These are phyloP conservation scores for Beauveria sp. DNA, from an alignment of 2,329 filamentous ascomycete species.

Conservation along the genomic window DNA sequence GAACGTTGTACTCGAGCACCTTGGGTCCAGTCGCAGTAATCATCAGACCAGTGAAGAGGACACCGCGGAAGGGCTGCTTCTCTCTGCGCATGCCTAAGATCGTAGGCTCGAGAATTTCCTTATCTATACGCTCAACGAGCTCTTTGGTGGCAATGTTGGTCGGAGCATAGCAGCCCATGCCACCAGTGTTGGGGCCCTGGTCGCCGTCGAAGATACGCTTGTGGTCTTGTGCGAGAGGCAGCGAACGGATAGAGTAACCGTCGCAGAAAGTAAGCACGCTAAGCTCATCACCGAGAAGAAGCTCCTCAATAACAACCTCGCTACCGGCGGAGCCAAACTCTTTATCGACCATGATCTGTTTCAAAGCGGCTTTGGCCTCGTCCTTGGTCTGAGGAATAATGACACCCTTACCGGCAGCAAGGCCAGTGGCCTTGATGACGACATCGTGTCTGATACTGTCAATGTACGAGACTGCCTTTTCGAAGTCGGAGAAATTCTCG, in stretches of 20 bases:
- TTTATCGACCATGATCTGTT: constrained; percentile 82
- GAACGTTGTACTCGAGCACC: constrained; percentile 86
- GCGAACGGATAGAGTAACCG: constrained; percentile 71
- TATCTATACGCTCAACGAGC: constrained; percentile 70
- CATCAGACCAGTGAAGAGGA: constrained; percentile 89
- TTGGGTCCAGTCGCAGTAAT: constrained; percentile 75
- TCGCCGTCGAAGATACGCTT: constrained; percentile 92
- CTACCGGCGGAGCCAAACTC: constrained; percentile 82
- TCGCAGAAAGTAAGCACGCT: constrained; percentile 89
- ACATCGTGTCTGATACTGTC: constrained; percentile 63
- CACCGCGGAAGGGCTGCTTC: constrained; percentile 62
- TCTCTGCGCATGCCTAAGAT: constrained; percentile 82
- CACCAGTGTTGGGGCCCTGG: constrained; percentile 85
- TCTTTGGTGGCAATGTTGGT: constrained; percentile 70
- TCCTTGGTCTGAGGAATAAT: constrained; percentile 76
- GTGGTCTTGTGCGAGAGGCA: constrained; percentile 92
- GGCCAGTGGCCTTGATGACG: constrained; percentile 88
- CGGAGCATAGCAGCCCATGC: constrained; percentile 97
- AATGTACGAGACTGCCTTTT: constrained; percentile 65
- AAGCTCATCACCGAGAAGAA: constrained; percentile 82
- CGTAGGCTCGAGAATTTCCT: constrained; percentile 79
- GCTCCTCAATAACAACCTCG: constrained; percentile 94
- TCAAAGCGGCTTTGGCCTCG: constrained; percentile 74
- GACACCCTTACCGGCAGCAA: constrained; percentile 93
- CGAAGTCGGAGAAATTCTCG: constrained; percentile 76